Percentiles rank a stretch among this genome's conserved stretches.
These are phyloP conservation scores for Tulasnella sp. DNA, from an alignment of 768 basidiomycete species.

Conservation along the genomic window DNA sequence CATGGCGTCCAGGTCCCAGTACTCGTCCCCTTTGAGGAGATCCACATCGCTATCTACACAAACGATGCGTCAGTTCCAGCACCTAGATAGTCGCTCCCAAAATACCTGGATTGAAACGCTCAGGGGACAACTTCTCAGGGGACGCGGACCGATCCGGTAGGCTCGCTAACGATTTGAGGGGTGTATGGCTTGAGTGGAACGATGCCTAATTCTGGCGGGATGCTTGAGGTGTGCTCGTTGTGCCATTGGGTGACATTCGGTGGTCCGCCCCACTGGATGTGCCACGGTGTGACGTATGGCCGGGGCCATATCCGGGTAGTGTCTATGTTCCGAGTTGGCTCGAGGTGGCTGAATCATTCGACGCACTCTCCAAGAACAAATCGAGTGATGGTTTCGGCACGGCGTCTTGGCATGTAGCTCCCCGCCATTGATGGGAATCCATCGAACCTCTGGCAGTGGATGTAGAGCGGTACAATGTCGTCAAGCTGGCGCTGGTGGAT, in stretches of 20 bases:
- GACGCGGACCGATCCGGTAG: slow-evolving; percentile 5
- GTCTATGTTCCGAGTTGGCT: slow-evolving; percentile 70
- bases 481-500: neutral
- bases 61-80: neutral
- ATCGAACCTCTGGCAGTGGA: neutral
- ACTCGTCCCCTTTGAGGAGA: slow-evolving; percentile 74
- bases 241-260: neutral
- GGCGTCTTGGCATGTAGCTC: neutral
- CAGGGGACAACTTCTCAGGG: neutral
- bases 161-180: slow-evolving; percentile 18
- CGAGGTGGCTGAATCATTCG: slow-evolving; percentile 28
- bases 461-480: neutral
- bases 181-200: no score
- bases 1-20: slow-evolving; percentile 96
- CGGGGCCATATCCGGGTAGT: slow-evolving; percentile 49
- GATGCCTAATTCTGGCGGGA: slow-evolving; percentile 40
- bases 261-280: neutral
- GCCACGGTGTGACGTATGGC: neutral
- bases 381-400: slow-evolving; percentile 2
- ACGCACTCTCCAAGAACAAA: slow-evolving; percentile 5
- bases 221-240: neutral
- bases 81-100: slow-evolving; percentile 10
- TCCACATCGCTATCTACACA: slow-evolving; percentile 86
- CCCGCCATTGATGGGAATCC: slow-evolving; percentile 3
- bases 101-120: slow-evolving; percentile 82